Conservation (phyloP, 2,329 filamentous ascomycete species). For the Sporothrix brunneoviolacea region DNA sequence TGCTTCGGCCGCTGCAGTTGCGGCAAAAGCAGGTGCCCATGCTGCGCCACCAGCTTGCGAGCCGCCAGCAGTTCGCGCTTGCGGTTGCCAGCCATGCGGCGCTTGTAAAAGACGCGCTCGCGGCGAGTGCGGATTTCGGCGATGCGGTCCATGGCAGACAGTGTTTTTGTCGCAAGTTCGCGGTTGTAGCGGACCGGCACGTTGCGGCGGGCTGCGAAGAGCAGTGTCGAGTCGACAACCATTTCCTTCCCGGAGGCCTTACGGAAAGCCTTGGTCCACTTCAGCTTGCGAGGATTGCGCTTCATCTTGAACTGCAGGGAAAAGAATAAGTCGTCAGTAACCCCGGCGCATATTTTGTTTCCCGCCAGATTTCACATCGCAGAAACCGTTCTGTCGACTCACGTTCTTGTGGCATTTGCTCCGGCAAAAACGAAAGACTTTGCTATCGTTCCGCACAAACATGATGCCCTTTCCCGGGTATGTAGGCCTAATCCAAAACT, state of each 20-base stretch:
- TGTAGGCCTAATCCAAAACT: constrained; percentile 30
- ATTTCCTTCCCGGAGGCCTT: constrained; percentile 76
- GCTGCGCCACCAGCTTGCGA: constrained; percentile 81
- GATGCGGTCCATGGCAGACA: constrained; percentile 88
- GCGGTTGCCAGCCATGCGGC: constrained; percentile 85
- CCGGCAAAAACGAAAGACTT: constrained; percentile 53
- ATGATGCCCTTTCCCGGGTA: constrained; percentile 52
- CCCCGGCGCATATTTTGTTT: no score
- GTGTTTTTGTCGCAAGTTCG: constrained; percentile 77
- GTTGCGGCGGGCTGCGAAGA: constrained; percentile 89
- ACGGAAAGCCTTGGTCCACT: constrained; percentile 94
- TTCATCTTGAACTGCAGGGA: constrained; percentile 79
- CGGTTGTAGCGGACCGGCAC: constrained; percentile 93
- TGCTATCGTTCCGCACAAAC: constrained; percentile 45
- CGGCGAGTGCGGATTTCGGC: constrained; percentile 75
- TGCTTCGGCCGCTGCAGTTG: constrained; percentile 30
- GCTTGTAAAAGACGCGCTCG: constrained; percentile 90
- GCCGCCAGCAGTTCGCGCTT: constrained; percentile 72
- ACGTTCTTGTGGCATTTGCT: constrained; percentile 56
- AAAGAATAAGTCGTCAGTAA: background rate
- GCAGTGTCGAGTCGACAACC: constrained; percentile 89
- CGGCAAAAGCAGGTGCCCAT: constrained; percentile 83
- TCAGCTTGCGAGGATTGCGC: constrained; percentile 92
- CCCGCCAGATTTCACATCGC: no score
- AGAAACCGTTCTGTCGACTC: no score